Evolutionary conservation across 2,329 filamentous ascomycete species (phyloP).

Genomic region (Fusarium sp.): DNA sequence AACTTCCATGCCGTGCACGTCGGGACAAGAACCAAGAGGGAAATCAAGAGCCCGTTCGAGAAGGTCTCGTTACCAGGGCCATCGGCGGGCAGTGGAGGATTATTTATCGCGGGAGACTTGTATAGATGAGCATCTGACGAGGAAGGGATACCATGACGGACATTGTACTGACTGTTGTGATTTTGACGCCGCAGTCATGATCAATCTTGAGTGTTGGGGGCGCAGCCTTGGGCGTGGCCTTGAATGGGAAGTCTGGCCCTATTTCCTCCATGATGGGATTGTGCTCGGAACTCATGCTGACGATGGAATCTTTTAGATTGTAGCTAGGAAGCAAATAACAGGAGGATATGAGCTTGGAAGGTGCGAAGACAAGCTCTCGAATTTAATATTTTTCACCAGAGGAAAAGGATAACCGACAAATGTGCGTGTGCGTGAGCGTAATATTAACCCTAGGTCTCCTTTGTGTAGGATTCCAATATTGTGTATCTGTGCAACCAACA

Average conservation of each 20-base stretch:
- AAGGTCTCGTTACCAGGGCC: slow-evolving; percentile 19
- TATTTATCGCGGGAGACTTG: slow-evolving; percentile 13
- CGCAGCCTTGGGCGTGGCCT: neutral
- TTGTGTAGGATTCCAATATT: no score
- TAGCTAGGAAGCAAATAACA: neutral
- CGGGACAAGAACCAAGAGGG: slow-evolving; percentile 10
- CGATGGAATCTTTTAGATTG: neutral
- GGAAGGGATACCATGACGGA: neutral
- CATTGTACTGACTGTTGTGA: slow-evolving; percentile 12
- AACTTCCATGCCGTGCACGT: slow-evolving; percentile 74
- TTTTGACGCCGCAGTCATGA: slow-evolving; percentile 18
- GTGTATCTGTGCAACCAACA: slow-evolving; percentile 8
- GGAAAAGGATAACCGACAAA: no score
- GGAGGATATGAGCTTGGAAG: neutral
- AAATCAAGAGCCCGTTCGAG: slow-evolving; percentile 15
- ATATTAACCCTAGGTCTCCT: no score
- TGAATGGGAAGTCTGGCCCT: slow-evolving; percentile 12
- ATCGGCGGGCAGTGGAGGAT: slow-evolving; percentile 14
- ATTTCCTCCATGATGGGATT: slow-evolving; percentile 13
- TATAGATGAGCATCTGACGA: slow-evolving; percentile 1
- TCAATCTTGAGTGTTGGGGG: slow-evolving; percentile 13
- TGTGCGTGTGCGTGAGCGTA: no score
- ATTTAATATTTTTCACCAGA: no score
- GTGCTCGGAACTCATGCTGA: slow-evolving; percentile 1
- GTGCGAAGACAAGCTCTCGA: neutral